Conservation (phyloP, 768 basidiomycete genomes). For the Mycena vitilis region DNA sequence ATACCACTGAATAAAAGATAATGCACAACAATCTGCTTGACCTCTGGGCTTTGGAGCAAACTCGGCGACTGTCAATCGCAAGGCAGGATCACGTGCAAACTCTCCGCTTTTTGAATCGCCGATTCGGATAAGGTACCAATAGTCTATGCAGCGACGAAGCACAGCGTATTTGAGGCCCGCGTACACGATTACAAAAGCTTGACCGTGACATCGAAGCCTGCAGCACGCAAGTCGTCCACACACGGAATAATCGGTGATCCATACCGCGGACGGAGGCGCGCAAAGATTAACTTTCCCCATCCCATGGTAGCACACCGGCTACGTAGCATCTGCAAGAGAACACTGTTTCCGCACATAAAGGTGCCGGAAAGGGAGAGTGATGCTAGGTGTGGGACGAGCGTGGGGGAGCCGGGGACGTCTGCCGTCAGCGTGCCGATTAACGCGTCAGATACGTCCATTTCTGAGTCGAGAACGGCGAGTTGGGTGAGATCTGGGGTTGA, state of each 20-base stretch:
- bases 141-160: too few species aligned
- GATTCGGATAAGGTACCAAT: too few species aligned
- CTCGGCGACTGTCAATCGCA: background rate
- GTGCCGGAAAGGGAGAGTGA: background rate
- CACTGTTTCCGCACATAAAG: background rate
- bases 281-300: background rate
- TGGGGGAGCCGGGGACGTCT: background rate
- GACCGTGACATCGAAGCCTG: background rate
- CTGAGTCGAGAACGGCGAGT: background rate
- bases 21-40: constrained; percentile 1
- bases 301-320: background rate
- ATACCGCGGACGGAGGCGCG: background rate
- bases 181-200: too few species aligned
- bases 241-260: background rate
- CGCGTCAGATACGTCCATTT: too few species aligned
- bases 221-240: constrained; percentile 4
- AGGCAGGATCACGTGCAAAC: constrained; percentile 7
- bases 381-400: background rate
- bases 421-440: too few species aligned
- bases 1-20: constrained; percentile 20
- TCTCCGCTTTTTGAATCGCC: background rate
- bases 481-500: background rate
- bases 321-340: constrained; percentile 12
- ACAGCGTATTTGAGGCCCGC: too few species aligned
- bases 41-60: background rate